Conservation (phyloP, 73 alveolate species). For the Paramecium octaurelia region DNA sequence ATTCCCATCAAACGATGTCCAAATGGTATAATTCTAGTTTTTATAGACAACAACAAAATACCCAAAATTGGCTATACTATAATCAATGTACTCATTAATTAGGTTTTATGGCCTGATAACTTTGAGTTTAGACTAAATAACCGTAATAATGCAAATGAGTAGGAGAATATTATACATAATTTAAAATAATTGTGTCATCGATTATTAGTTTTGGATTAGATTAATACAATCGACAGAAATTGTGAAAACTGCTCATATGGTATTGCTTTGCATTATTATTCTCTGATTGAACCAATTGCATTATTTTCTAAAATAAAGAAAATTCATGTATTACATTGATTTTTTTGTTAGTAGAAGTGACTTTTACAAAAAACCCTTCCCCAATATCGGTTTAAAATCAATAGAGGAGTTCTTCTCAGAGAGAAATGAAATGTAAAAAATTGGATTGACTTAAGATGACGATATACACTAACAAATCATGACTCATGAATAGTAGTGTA, state of each 20-base stretch:
- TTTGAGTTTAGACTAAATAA: neutral
- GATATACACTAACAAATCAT: neutral
- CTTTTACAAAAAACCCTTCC: neutral
- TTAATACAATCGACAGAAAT: neutral
- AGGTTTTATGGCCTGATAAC: neutral
- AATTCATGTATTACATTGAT: neutral
- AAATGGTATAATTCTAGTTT: neutral
- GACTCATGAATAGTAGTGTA: neutral
- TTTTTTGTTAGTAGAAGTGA: neutral
- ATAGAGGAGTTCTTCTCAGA: neutral
- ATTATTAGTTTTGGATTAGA: neutral
- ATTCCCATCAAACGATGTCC: neutral
- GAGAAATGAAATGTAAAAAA: neutral
- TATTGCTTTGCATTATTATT: neutral
- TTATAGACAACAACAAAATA: neutral
- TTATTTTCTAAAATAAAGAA: neutral
- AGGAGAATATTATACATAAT: neutral
- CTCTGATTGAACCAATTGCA: neutral
- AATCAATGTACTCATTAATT: neutral
- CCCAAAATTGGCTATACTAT: conserved; percentile 29
- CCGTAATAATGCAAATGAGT: neutral
- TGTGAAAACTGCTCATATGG: neutral
- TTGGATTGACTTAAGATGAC: neutral
- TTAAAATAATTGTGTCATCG: neutral
- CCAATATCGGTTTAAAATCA: neutral